phyloP scores from a whole-genome alignment of 2,329 filamentous ascomycete species.

The Aspergillus pseudonomiae region DNA sequence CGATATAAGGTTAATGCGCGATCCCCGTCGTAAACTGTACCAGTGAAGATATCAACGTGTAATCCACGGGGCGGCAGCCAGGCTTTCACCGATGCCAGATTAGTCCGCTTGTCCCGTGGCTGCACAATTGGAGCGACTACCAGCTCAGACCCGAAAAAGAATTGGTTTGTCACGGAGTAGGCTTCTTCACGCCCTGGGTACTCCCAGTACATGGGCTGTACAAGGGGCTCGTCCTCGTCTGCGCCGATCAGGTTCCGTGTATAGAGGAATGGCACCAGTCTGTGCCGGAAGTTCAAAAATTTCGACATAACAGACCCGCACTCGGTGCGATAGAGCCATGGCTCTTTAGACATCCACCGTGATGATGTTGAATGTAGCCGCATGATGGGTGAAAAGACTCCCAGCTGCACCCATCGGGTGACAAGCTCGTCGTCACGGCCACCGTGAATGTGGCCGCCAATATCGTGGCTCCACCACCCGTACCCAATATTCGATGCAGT shows the following conservation, averaged over 20 bases:
- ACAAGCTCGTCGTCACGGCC: slow-evolving; percentile 61
- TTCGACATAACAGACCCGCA: slow-evolving; percentile 51
- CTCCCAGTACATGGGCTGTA: slow-evolving; percentile 67
- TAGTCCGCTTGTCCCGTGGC: slow-evolving; percentile 52
- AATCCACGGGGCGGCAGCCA: slow-evolving; percentile 58
- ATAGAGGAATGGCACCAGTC: slow-evolving; percentile 63
- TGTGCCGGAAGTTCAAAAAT: slow-evolving; percentile 59
- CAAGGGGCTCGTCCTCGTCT: slow-evolving; percentile 53
- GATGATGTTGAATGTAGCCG: slow-evolving; percentile 63
- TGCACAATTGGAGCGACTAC: slow-evolving; percentile 61
- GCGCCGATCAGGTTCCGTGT: slow-evolving; percentile 57
- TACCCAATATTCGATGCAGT: slow-evolving; percentile 69
- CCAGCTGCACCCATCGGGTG: slow-evolving; percentile 64
- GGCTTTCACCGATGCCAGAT: slow-evolving; percentile 52
- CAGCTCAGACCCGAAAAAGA: slow-evolving; percentile 60
- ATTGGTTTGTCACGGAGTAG: slow-evolving; percentile 61
- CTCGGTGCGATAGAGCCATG: slow-evolving; percentile 59
- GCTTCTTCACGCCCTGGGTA: slow-evolving; percentile 57
- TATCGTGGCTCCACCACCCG: slow-evolving; percentile 71
- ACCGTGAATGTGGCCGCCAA: slow-evolving; percentile 65
- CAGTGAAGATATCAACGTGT: slow-evolving; percentile 62
- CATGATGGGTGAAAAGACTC: slow-evolving; percentile 63
- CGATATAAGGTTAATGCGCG: slow-evolving; percentile 57
- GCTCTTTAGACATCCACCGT: slow-evolving; percentile 63
- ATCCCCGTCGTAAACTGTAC: slow-evolving; percentile 60